Evolutionary conservation across 2,329 filamentous ascomycete genomes (phyloP).

Genomic region (Hypoxylon sp.): DNA sequence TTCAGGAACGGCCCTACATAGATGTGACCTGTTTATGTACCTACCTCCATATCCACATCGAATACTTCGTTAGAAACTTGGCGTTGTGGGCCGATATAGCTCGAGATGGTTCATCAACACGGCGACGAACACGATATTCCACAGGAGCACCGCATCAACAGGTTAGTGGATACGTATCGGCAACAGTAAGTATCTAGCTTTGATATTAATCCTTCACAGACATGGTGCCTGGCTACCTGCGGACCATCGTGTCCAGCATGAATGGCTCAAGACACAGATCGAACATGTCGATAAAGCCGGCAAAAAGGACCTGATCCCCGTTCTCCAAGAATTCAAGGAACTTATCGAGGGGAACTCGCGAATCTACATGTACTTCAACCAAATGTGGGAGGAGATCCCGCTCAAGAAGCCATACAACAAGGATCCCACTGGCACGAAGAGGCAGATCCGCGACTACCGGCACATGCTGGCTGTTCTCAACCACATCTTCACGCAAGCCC

Average conservation of each 20-base stretch:
- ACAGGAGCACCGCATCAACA: conserved; percentile 58
- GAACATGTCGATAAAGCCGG: conserved; percentile 65
- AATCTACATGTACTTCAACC: conserved; percentile 73
- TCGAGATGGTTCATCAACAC: conserved; percentile 63
- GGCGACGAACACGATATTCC: conserved; percentile 66
- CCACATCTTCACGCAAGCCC: conserved; percentile 65
- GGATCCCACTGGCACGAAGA: conserved; percentile 70
- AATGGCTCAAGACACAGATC: conserved; percentile 71
- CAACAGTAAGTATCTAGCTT: neutral
- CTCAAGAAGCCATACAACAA: conserved; percentile 68
- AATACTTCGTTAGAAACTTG: conserved; percentile 15
- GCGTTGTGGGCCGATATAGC: conserved; percentile 14
- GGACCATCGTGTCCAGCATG: conserved; percentile 71
- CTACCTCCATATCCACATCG: too few species aligned
- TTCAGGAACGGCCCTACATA: conserved; percentile 33
- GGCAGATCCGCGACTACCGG: conserved; percentile 72
- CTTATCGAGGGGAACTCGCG: conserved; percentile 74
- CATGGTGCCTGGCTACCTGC: conserved; percentile 69
- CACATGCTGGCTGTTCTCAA: conserved; percentile 77
- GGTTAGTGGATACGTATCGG: conserved; percentile 57
- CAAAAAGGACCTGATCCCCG: conserved; percentile 66
- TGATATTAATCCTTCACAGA: conserved; percentile 50
- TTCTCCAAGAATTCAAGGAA: conserved; percentile 72
- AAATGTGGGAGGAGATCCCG: conserved; percentile 78
- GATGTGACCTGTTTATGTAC: conserved; percentile 10